Evolutionary conservation across 2,329 filamentous ascomycete species (phyloP).

Genomic region (Alternaria arbusti): DNA sequence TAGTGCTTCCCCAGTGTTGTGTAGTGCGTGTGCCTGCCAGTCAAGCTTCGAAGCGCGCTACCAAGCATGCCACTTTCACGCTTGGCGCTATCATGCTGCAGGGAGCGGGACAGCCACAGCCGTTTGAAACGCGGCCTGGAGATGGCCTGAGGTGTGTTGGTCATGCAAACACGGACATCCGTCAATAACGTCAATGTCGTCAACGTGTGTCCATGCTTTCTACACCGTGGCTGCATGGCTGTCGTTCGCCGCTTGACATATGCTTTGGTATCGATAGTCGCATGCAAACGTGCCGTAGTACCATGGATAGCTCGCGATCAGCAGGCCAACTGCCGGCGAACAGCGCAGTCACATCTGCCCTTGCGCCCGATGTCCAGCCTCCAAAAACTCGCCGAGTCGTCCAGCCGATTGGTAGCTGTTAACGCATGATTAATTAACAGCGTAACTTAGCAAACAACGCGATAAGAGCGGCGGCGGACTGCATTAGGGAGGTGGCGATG

Average conservation of each 20-base stretch:
- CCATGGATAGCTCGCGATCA: background rate
- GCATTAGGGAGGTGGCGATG: conserved; percentile 31
- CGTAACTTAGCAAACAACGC: background rate
- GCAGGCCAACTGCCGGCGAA: background rate
- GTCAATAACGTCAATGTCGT: background rate
- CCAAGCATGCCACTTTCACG: conserved; percentile 34
- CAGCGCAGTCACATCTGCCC: background rate
- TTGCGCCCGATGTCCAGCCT: background rate
- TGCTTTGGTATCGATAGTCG: background rate
- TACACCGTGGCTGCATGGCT: background rate
- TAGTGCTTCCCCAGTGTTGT: conserved; percentile 2
- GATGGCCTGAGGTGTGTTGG: background rate
- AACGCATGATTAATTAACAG: background rate
- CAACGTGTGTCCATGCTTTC: background rate
- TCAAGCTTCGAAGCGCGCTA: conserved; percentile 28
- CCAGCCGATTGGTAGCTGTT: background rate
- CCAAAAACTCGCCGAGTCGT: background rate
- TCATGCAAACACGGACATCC: conserved; percentile 3
- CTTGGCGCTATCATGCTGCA: conserved; percentile 33
- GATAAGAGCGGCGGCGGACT: conserved; percentile 6
- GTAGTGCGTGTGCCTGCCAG: conserved; percentile 22
- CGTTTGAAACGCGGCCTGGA: conserved; percentile 13
- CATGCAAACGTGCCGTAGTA: background rate
- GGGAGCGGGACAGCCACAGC: conserved; percentile 27
- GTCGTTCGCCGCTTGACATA: background rate